Evolutionary conservation across 805 yeast genomes (phyloP).

Genomic region (Candida vartiovaarae): DNA sequence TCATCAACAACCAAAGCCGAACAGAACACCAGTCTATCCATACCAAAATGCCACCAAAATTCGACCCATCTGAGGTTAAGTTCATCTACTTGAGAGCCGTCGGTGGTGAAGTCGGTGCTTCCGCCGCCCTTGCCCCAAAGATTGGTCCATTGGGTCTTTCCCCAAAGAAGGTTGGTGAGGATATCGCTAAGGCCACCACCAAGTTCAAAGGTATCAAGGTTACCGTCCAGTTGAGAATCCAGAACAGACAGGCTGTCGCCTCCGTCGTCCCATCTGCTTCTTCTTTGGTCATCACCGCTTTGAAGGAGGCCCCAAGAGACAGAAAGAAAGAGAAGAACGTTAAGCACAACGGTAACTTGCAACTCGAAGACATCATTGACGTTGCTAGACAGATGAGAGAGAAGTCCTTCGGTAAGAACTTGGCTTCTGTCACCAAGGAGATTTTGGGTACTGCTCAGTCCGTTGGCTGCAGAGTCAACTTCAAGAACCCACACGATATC

Average conservation of each 20-base stretch:
- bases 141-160: conserved; percentile 99
- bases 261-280: conserved; percentile 99
- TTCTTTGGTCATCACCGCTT: conserved; percentile 96
- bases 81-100: conserved; percentile 98
- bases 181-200: conserved; percentile 99
- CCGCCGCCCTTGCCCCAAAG: conserved; percentile 99
- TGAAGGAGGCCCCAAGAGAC: conserved; percentile 99
- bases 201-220: conserved; percentile 99
- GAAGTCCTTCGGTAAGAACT: conserved; percentile 96
- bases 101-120: conserved; percentile 99
- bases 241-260: conserved; percentile 99
- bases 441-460: conserved; percentile 99
- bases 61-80: conserved; percentile 98
- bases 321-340: conserved; percentile 99
- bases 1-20: not conserved
- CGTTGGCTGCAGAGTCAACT: conserved; percentile 98
- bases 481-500: conserved; percentile 98
- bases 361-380: conserved; percentile 92
- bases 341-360: conserved; percentile 98
- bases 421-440: conserved; percentile 97
- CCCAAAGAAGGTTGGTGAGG: conserved; percentile 99
- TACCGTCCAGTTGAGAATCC: conserved; percentile 96
- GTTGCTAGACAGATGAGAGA: conserved; percentile 97
- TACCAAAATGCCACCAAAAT: conserved; percentile 86
- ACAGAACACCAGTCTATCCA: conserved; percentile 1